Evolutionary conservation across 1,139 yeast genomes (phyloP).

Genomic region (Protomyces gravidus): DNA sequence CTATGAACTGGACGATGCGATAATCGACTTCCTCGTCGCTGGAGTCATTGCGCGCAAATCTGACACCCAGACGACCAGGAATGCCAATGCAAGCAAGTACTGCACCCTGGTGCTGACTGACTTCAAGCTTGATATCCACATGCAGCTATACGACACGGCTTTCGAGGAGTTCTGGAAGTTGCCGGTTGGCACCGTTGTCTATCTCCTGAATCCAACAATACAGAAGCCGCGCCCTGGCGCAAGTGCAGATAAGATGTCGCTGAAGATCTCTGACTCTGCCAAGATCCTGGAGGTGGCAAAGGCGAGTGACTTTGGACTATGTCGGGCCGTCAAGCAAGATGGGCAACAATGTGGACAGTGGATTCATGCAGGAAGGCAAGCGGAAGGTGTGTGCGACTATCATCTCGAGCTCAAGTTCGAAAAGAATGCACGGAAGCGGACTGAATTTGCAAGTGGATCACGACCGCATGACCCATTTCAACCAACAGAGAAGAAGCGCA

Average conservation of each 20-base stretch:
- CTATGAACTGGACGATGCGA: constrained; percentile 60
- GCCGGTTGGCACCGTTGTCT: constrained; percentile 67
- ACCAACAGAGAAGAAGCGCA: constrained; percentile 18
- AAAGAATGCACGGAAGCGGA: constrained; percentile 40
- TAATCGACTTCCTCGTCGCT: constrained; percentile 65
- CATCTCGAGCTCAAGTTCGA: constrained; percentile 62
- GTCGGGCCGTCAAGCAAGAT: constrained; percentile 50
- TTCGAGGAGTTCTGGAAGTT: constrained; percentile 69
- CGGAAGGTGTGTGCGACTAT: constrained; percentile 54
- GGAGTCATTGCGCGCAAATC: constrained; percentile 64
- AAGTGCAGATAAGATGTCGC: constrained; percentile 52
- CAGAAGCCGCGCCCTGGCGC: constrained; percentile 40
- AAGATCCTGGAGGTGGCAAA: constrained; percentile 65
- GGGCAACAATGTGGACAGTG: constrained; percentile 56
- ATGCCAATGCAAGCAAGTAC: constrained; percentile 48
- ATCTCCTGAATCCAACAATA: constrained; percentile 68
- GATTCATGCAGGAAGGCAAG: constrained; percentile 52
- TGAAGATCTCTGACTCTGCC: constrained; percentile 51
- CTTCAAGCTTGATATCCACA: constrained; percentile 54
- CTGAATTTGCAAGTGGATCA: constrained; percentile 33
- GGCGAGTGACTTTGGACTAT: constrained; percentile 64
- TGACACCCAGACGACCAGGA: constrained; percentile 45
- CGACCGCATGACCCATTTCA: constrained; percentile 19
- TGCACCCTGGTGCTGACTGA: constrained; percentile 65
- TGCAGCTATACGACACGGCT: constrained; percentile 64